Base-by-base conservation (phyloP, 306 rosid genomes). In the Cucurbita moschata region DNA sequence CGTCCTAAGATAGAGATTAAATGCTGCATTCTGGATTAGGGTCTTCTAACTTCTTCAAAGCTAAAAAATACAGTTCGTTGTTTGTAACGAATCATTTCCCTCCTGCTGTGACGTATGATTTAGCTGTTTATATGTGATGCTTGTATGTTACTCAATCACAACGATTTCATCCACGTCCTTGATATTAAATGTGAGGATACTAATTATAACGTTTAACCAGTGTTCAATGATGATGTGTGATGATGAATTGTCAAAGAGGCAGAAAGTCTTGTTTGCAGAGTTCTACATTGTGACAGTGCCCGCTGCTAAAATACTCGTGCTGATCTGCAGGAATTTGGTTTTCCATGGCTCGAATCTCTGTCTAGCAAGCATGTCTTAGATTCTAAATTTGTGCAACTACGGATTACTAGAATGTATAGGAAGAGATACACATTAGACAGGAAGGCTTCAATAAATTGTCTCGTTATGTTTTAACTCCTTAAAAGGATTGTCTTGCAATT, bases 141-240 rank as follows among this genome's bases (percentile, higher is more conserved):
- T 44, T 67, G 54, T 44, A 67, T 68, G 39, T 14, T 62, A 58
- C 42, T 30, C 4, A 37, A 4, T 7, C 69, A 38, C 12, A 3
- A 37, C 19, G 16, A 39, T 62, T 14, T 38, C 47, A 15, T 51
- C 42, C 60, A 30, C 44, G 1, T 70, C 15, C 43, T 51, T 50
- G 57, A 49, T 23, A 19, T 74, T 74, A 43, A 56, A 74, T 26
- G 46, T 8, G 62, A 21, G 58, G 53, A n/a, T 74, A 44, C 71
- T 56, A n/a, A 68, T 68, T 10, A 8, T 55, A 8, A 51, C 57
- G 37, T 57, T 66, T 78, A 68, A 87, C 82, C 96, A 92, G 97
- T 87, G 82, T 84, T 88, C 93, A 86, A 89, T 85, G 96, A 86
- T 83, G 97, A 89, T 86, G 91, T 92, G 96, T 89, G 85, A 87